These are phyloP conservation scores for Kodamaea kaohsiungensis DNA, from an alignment of 805 yeast species.

Conservation along the genomic window DNA sequence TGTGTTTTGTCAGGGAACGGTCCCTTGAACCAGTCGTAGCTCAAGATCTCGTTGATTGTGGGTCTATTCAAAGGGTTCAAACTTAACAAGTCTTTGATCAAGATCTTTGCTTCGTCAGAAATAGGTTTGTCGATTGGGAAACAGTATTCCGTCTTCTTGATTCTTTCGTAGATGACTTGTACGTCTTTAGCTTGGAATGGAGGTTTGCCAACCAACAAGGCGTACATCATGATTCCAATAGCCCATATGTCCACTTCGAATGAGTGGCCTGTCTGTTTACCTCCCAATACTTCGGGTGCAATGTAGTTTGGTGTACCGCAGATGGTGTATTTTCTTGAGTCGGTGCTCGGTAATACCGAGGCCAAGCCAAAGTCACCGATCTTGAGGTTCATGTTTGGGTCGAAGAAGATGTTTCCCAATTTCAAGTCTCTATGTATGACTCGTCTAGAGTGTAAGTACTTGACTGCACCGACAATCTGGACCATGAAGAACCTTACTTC, in stretches of 20 bases:
- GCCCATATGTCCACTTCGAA: slow-evolving; percentile 98
- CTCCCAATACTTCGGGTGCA: slow-evolving; percentile 95
- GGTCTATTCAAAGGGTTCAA: slow-evolving; percentile 84
- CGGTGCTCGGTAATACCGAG: slow-evolving; percentile 72
- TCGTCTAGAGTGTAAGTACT: slow-evolving; percentile 86
- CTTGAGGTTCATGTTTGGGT: slow-evolving; percentile 89
- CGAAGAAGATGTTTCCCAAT: slow-evolving; percentile 93
- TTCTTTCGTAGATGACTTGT: slow-evolving; percentile 86
- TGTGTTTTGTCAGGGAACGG: slow-evolving; percentile 75
- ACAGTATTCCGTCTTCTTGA: slow-evolving; percentile 73
- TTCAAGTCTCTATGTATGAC: slow-evolving; percentile 96
- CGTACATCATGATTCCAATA: slow-evolving; percentile 93
- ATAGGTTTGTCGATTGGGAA: slow-evolving; percentile 75
- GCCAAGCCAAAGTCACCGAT: slow-evolving; percentile 99
- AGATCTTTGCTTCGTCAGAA: slow-evolving; percentile 67
- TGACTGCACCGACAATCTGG: slow-evolving; percentile 91
- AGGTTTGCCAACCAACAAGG: slow-evolving; percentile 90
- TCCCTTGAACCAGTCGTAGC: slow-evolving; percentile 85
- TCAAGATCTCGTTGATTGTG: slow-evolving; percentile 71
- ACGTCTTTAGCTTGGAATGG: slow-evolving; percentile 98
- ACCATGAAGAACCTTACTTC: slow-evolving; percentile 89
- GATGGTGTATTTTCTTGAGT: slow-evolving; percentile 83
- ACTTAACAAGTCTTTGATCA: slow-evolving; percentile 72
- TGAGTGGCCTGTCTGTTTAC: slow-evolving; percentile 85
- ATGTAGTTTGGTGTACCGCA: slow-evolving; percentile 99